Conservation (phyloP, 495 filamentous ascomycete genomes). For the Penicillium atrosanguineum region DNA sequence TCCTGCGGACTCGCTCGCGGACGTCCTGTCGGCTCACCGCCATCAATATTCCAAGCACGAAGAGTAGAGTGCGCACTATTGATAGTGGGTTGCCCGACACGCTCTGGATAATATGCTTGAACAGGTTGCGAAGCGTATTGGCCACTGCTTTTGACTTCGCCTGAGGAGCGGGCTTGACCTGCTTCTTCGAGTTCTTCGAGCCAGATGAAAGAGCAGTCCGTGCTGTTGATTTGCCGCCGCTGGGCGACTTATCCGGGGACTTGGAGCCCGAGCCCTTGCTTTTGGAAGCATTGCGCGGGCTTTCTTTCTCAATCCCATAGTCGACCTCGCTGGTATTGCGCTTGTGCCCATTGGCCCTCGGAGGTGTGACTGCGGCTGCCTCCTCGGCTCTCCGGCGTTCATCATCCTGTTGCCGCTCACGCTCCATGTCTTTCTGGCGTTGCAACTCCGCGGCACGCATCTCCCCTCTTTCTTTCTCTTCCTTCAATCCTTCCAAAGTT, state of each 20-base stretch:
- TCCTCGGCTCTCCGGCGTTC: conserved; percentile 61
- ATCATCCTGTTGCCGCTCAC: conserved; percentile 55
- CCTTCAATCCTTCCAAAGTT: conserved; percentile 55
- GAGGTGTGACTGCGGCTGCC: conserved; percentile 30
- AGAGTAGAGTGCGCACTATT: conserved; percentile 72
- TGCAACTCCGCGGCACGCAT: conserved; percentile 59
- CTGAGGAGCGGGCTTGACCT: conserved; percentile 37
- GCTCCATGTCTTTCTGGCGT: conserved; percentile 60
- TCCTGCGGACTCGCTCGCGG: conserved; percentile 67
- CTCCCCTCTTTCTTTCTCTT: conserved; percentile 73
- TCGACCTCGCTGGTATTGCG: conserved; percentile 52
- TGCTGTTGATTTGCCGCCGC: conserved; percentile 26
- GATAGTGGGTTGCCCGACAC: conserved; percentile 71
- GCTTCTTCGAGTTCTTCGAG: conserved; percentile 41
- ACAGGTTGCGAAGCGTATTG: conserved; percentile 55
- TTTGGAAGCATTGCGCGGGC: conserved; percentile 33
- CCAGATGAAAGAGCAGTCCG: conserved; percentile 32
- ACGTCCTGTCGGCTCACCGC: conserved; percentile 73
- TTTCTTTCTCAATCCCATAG: conserved; percentile 52
- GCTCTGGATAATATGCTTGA: conserved; percentile 59
- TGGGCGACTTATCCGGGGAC: conserved; percentile 28
- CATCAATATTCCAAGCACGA: conserved; percentile 76
- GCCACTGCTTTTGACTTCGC: conserved; percentile 31
- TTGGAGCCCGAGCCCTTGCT: conserved; percentile 25
- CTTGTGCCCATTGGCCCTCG: conserved; percentile 49